Conservation (phyloP, 768 basidiomycete genomes). For the Phaeotremella skinneri region DNA sequence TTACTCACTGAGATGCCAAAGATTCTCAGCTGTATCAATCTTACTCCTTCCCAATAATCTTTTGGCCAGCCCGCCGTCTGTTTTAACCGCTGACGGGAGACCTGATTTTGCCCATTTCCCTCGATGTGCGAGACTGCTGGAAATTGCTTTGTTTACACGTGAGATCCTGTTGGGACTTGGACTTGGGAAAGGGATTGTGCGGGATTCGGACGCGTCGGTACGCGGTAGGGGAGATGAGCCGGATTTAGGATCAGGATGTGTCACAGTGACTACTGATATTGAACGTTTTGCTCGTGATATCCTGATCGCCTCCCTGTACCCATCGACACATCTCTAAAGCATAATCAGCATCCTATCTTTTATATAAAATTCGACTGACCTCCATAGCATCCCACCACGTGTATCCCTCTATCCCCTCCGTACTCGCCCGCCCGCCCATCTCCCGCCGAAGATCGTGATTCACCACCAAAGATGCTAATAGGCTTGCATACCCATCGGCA, state of each 20-base stretch:
- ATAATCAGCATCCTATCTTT: background rate
- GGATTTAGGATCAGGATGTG: slow-evolving; percentile 8
- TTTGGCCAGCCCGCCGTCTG: background rate
- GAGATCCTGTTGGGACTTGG: slow-evolving; percentile 12
- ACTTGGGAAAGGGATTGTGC: too few relatives aligned
- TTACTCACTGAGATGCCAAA: slow-evolving; percentile 33
- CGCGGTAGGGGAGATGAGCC: background rate
- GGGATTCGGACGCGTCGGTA: background rate
- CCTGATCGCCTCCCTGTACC: slow-evolving; percentile 49
- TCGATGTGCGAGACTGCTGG: slow-evolving; percentile 18
- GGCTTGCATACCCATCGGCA: slow-evolving; percentile 36
- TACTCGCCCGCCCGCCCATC: slow-evolving; percentile 41
- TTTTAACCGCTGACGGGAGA: background rate
- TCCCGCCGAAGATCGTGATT: slow-evolving; percentile 23
- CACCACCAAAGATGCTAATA: slow-evolving; percentile 29
- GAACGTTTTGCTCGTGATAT: slow-evolving; percentile 18
- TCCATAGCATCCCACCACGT: slow-evolving; percentile 53
- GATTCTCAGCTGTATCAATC: slow-evolving; percentile 17
- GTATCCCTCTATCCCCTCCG: slow-evolving; percentile 45
- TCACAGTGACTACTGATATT: slow-evolving; percentile 14
- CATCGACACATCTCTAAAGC: slow-evolving; percentile 49
- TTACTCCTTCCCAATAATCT: background rate
- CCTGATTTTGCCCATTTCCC: slow-evolving; percentile 13
- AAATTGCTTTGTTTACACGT: slow-evolving; percentile 18
- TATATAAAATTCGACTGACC: slow-evolving; percentile 26